phyloP scores from a whole-genome alignment of 768 basidiomycete genomes.

The Sutorius australiensis region DNA sequence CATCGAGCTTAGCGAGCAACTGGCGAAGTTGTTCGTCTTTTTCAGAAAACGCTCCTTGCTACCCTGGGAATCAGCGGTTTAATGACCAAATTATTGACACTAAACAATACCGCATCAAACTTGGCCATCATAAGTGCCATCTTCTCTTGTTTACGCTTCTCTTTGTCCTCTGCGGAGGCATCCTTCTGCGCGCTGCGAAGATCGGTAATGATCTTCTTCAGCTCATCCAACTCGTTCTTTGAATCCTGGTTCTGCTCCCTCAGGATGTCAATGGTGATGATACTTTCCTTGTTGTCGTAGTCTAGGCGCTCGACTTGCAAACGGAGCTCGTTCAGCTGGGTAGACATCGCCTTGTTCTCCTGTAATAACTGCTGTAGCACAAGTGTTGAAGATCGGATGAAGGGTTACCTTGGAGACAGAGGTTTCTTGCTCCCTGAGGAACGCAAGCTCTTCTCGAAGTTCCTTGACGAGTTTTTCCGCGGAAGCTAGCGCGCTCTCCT shows the following conservation, averaged over 20 bases:
- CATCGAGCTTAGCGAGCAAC: conserved; percentile 79
- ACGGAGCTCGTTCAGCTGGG: conserved; percentile 88
- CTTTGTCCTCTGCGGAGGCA: conserved; percentile 90
- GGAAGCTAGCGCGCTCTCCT: conserved; percentile 72
- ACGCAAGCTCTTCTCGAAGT: conserved; percentile 80
- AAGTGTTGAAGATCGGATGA: conserved; percentile 1
- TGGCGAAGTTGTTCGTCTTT: conserved; percentile 91
- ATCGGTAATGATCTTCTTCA: conserved; percentile 74
- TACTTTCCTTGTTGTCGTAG: conserved; percentile 93
- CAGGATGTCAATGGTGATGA: conserved; percentile 90
- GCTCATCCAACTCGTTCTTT: conserved; percentile 83
- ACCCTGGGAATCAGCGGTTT: conserved; percentile 6
- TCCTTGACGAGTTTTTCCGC: conserved; percentile 88
- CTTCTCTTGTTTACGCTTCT: conserved; percentile 98
- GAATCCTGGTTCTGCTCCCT: conserved; percentile 92
- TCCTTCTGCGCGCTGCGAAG: conserved; percentile 80
- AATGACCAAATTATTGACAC: neutral
- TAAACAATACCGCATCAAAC: conserved; percentile 78
- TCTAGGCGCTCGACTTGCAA: conserved; percentile 88
- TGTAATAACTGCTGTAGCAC: conserved; percentile 30
- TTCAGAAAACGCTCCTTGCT: conserved; percentile 94
- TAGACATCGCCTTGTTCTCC: conserved; percentile 95
- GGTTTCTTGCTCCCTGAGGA: conserved; percentile 89
- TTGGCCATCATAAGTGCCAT: conserved; percentile 99
- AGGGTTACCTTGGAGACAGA: conserved; percentile 63